Evolutionary conservation across 2,329 filamentous ascomycete genomes (phyloP), one percentile per base, ranked within the genome.

Genomic region (Truncatella angustata): DNA sequence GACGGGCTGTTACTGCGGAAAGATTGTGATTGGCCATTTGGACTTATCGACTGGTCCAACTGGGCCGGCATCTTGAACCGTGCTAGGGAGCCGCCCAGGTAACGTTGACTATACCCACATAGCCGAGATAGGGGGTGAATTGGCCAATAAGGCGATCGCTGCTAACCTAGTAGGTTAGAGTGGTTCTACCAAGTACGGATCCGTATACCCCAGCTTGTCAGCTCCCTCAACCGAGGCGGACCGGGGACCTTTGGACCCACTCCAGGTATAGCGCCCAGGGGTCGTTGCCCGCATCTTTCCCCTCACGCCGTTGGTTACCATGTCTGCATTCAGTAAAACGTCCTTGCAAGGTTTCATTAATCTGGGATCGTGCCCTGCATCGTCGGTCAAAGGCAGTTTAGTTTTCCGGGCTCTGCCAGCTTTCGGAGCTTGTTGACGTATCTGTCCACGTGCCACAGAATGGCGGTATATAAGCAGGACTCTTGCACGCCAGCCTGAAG

Each of bases 271-370:
- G 40, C 20, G 40, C 10, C 20, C 11, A 18, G 37, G 16, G 23
- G 10, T 12, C 24, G 20, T n/a, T n/a, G n/a, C 39, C 39, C n/a
- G 23, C 39, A 43, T 43, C 20, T 26, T 28, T 44, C 40, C 40
- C 40, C 40, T 44, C 40, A 44, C 40, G 24, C 12, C 11, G 12
- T 44, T 23, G 40, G 40, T 10, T 23, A 23, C 40, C 23, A 44
- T 44, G 5, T 24, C 40, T 23, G 40, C 23, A 44, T 44, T 7
- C 23, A 28, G 40, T 44, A 28, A 44, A 28, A 30, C 40, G 20
- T 20, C 40, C 40, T 24, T 28, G 24, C 24, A 44, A 44, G 40
- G 40, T 44, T 44, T 44, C 40, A 44, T 44, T 44, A 44, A 44
- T n/a, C 21, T 44, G 23, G 40, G 40, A 14, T 28, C 12, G 11